These are phyloP conservation scores for Penicillium nucicola DNA, from an alignment of 495 filamentous ascomycete species.

Conservation along the genomic window DNA sequence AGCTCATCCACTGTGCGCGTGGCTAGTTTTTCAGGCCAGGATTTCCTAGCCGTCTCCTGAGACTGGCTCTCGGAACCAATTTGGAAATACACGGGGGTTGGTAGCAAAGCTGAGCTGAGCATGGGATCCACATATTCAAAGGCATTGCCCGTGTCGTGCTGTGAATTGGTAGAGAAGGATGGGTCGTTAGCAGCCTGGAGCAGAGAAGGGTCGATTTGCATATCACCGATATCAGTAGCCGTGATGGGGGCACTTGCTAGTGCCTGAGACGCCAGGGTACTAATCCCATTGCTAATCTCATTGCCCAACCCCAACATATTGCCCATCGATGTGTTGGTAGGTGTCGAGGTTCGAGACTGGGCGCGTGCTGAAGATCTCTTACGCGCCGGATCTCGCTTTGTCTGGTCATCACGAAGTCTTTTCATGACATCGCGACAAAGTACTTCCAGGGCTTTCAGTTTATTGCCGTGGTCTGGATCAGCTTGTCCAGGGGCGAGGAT, in stretches of 20 bases:
- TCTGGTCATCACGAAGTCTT: slow-evolving; percentile 65
- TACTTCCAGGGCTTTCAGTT: slow-evolving; percentile 64
- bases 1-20: slow-evolving; percentile 55
- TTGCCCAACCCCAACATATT: slow-evolving; percentile 27
- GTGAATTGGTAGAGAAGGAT: slow-evolving; percentile 37
- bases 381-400: slow-evolving; percentile 52
- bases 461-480: slow-evolving; percentile 54
- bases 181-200: slow-evolving; percentile 51
- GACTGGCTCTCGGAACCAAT: slow-evolving; percentile 53
- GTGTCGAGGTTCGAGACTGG: slow-evolving; percentile 24
- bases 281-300: slow-evolving; percentile 46
- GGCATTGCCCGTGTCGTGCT: slow-evolving; percentile 35
- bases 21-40: slow-evolving; percentile 63
- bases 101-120: slow-evolving; percentile 22
- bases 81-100: slow-evolving; percentile 63
- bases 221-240: slow-evolving; percentile 45
- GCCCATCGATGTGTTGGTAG: slow-evolving; percentile 17
- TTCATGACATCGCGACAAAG: slow-evolving; percentile 74
- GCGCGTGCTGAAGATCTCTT: slow-evolving; percentile 38
- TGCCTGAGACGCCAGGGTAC: slow-evolving; percentile 50
- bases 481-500: slow-evolving; percentile 53
- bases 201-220: slow-evolving; percentile 66
- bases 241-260: slow-evolving; percentile 45
- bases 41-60: slow-evolving; percentile 33
- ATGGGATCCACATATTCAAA: slow-evolving; percentile 40